A percentile compares a stretch with the other conserved stretches of the same genome.
Evolutionary conservation across 2,329 filamentous ascomycete species (phyloP).

Genomic region (Geosmithia putterillii): DNA sequence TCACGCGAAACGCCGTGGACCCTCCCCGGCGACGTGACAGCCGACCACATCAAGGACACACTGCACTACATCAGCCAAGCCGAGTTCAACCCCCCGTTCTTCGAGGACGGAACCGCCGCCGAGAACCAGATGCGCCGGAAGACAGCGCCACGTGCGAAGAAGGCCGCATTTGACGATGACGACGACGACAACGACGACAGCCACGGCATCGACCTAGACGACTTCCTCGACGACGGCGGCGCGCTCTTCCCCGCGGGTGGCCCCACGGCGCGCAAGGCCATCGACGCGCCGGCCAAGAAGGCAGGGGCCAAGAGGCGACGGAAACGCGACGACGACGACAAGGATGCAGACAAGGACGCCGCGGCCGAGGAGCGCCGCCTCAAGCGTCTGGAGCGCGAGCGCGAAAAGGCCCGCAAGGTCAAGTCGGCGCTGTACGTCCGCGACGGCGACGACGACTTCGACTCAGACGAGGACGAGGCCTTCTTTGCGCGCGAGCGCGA

Average conservation of each 20-base stretch:
- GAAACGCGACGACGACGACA: slow-evolving; percentile 28
- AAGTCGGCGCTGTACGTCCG: slow-evolving; percentile 78
- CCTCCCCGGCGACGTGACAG: slow-evolving; percentile 53
- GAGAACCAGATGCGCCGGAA: slow-evolving; percentile 72
- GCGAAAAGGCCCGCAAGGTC: slow-evolving; percentile 66
- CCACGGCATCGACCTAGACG: slow-evolving; percentile 45
- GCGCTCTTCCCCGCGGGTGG: slow-evolving; percentile 58
- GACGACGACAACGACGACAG: slow-evolving; percentile 38
- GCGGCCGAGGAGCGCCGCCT: slow-evolving; percentile 53
- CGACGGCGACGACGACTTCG: slow-evolving; percentile 80
- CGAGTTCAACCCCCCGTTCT: slow-evolving; percentile 65
- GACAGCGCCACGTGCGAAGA: slow-evolving; percentile 33
- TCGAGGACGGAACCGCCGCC: slow-evolving; percentile 63
- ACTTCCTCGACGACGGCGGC: slow-evolving; percentile 26
- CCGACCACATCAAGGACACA: slow-evolving; percentile 53
- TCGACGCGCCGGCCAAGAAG: slow-evolving; percentile 46
- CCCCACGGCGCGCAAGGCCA: slow-evolving; percentile 42
- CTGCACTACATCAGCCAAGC: slow-evolving; percentile 65
- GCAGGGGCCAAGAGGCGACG: slow-evolving; percentile 30
- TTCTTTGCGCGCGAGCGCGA: slow-evolving; percentile 65
- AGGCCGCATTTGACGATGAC: slow-evolving; percentile 58
- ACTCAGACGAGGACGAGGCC: slow-evolving; percentile 53
- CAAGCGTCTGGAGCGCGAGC: slow-evolving; percentile 52
- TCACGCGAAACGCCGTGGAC: slow-evolving; percentile 68
- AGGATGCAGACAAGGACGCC: slow-evolving; percentile 41